Percentiles rank a stretch among this genome's conserved stretches.
These are phyloP conservation scores for Cordyceps militaris DNA, from an alignment of 2,329 filamentous ascomycete genomes.

Conservation along the genomic window DNA sequence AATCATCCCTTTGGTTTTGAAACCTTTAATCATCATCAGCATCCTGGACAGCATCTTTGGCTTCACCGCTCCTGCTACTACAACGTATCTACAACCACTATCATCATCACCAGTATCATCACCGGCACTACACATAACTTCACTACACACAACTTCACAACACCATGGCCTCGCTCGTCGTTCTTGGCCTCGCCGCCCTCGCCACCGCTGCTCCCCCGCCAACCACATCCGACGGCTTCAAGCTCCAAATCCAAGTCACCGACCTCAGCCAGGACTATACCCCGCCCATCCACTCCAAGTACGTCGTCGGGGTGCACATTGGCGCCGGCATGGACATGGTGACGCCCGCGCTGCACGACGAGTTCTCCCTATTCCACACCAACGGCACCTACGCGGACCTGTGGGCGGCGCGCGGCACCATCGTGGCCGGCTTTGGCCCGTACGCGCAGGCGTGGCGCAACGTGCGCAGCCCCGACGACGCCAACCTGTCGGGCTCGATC, in stretches of 20 bases:
- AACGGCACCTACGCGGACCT: conserved; percentile 5
- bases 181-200: not conserved
- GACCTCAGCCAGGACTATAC: not conserved
- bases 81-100: not conserved
- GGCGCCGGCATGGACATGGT: conserved; percentile 2
- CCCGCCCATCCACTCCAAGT: not conserved
- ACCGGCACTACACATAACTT: not conserved
- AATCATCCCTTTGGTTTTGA: not conserved
- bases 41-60: not conserved
- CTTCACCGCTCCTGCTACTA: not conserved
- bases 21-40: not conserved
- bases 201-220: not conserved
- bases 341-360: not conserved
- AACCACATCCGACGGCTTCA: not conserved
- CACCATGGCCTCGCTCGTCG: not conserved
- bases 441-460: not conserved
- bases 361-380: not conserved
- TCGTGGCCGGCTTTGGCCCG: not conserved
- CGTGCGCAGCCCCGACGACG: not conserved
- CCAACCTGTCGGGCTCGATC: not conserved
- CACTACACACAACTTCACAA: not conserved
- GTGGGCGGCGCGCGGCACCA: not conserved
- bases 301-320: not conserved
- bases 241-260: not conserved
- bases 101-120: not conserved